A percentile compares a stretch with the other conserved stretches of the same genome.
phyloP scores from a whole-genome alignment of 2,329 filamentous ascomycete genomes.

The Teratosphaeria gauchensis region DNA sequence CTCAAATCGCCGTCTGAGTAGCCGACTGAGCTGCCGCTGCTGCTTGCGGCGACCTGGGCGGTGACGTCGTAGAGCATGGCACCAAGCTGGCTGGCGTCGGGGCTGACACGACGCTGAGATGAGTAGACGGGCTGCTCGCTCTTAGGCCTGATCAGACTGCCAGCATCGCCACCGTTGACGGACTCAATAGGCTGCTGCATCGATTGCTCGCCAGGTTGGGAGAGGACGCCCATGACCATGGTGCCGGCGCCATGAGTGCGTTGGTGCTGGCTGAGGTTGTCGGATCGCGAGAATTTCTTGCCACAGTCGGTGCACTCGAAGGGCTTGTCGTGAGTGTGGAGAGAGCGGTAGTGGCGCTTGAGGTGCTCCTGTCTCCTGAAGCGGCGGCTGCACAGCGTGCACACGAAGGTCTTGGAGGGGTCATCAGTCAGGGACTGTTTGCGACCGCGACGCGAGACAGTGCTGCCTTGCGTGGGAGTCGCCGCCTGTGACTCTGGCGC shows the following conservation, averaged over 20 bases:
- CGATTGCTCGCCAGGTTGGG: conserved; percentile 19
- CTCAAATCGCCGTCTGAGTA: conserved; percentile 19
- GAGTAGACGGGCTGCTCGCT: conserved; percentile 19
- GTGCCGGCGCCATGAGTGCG: conserved; percentile 85
- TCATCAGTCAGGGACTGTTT: conserved; percentile 98
- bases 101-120: conserved; percentile 18
- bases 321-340: conserved; percentile 97
- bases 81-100: conserved; percentile 57
- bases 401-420: conserved; percentile 96
- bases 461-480: conserved; percentile 28
- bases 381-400: conserved; percentile 88
- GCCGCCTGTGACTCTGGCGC: conserved; percentile 19
- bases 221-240: conserved; percentile 77
- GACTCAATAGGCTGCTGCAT: conserved; percentile 24
- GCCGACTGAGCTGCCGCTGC: conserved; percentile 29
- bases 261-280: conserved; percentile 93
- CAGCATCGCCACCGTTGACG: conserved; percentile 26
- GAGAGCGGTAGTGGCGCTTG: conserved; percentile 95
- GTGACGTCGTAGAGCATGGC: conserved; percentile 70
- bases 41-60: conserved; percentile 62
- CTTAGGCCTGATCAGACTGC: conserved; percentile 26
- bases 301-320: conserved; percentile 96
- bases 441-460: conserved; percentile 81
- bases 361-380: conserved; percentile 98
- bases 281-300: conserved; percentile 97